Evolutionary conservation across 1,284 basidiomycete species (phyloP).

Genomic region (Xerocomus amazonicus): DNA sequence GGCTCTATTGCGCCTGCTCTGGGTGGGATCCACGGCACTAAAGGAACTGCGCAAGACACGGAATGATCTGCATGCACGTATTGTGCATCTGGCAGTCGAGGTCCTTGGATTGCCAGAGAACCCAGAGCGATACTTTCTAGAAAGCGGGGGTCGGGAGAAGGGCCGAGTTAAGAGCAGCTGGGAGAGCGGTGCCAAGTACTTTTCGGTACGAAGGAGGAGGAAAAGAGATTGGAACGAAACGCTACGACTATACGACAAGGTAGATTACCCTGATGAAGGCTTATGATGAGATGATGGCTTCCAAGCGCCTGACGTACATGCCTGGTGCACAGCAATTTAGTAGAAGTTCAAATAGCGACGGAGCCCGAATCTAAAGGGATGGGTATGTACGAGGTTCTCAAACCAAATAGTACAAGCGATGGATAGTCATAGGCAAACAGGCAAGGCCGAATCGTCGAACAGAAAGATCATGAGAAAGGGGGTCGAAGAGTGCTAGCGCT

Average conservation of each 20-base stretch:
- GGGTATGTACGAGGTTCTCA: constrained; percentile 9
- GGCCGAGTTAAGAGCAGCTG: constrained; percentile 62
- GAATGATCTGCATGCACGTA: constrained; percentile 52
- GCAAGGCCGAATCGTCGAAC: background rate
- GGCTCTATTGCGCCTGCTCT: constrained; percentile 58
- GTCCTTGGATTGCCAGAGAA: constrained; percentile 62
- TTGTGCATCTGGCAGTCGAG: constrained; percentile 62
- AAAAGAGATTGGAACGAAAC: constrained; percentile 90
- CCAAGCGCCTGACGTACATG: too few relatives aligned
- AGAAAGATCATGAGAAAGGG: background rate
- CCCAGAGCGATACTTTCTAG: constrained; percentile 62
- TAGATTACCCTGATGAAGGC: constrained; percentile 35
- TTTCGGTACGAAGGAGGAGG: constrained; percentile 70
- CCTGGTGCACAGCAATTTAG: background rate
- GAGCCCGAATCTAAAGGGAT: background rate
- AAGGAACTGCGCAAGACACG: constrained; percentile 51
- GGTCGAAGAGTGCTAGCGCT: constrained; percentile 4
- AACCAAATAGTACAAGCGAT: too few relatives aligned
- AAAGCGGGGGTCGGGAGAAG: constrained; percentile 58
- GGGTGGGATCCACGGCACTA: constrained; percentile 57
- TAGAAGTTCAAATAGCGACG: background rate
- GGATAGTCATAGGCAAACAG: too few relatives aligned
- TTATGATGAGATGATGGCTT: constrained; percentile 4
- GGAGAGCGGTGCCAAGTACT: constrained; percentile 70
- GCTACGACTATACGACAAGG: constrained; percentile 71